Percentiles rank a stretch among this genome's conserved stretches.
Conservation (phyloP, 208 protist species). For the Wallacemonas rigidus region DNA sequence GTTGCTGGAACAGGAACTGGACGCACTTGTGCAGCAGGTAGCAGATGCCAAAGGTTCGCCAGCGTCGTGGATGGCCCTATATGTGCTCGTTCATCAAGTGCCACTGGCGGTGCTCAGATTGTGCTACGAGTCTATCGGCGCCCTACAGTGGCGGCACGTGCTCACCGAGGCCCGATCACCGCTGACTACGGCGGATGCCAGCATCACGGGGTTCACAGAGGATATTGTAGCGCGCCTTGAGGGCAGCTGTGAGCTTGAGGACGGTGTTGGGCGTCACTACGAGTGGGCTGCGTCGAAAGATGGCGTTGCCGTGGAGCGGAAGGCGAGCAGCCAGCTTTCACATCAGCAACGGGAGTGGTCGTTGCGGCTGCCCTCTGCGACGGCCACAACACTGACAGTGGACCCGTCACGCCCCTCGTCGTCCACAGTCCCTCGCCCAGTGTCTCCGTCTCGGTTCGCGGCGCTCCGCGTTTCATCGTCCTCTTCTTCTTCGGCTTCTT, state of each 20-base stretch:
- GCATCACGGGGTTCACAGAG: not conserved
- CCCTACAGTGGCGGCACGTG: not conserved
- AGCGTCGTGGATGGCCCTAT: conserved; percentile 43
- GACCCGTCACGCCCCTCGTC: not conserved
- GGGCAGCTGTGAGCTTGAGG: not conserved
- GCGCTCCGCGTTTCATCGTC: not conserved
- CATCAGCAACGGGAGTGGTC: not conserved
- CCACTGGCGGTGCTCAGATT: conserved; percentile 13
- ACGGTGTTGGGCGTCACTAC: not conserved
- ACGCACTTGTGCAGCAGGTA: conserved; percentile 23
- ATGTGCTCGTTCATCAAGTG: conserved; percentile 45
- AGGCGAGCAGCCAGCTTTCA: not conserved
- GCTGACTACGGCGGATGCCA: not conserved
- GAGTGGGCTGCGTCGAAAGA: not conserved
- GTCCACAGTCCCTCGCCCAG: not conserved
- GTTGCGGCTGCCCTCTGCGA: not conserved
- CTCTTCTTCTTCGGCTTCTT: not conserved
- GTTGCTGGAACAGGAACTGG: conserved; percentile 30
- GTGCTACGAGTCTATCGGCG: not conserved
- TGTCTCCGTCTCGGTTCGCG: conserved; percentile 5
- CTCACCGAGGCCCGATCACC: not conserved
- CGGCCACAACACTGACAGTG: not conserved
- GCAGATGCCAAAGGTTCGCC: conserved; percentile 11
- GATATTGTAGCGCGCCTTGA: not conserved
- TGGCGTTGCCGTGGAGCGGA: not conserved